Evolutionary conservation across 768 basidiomycete genomes (phyloP).

Genomic region (Russula brevipes): DNA sequence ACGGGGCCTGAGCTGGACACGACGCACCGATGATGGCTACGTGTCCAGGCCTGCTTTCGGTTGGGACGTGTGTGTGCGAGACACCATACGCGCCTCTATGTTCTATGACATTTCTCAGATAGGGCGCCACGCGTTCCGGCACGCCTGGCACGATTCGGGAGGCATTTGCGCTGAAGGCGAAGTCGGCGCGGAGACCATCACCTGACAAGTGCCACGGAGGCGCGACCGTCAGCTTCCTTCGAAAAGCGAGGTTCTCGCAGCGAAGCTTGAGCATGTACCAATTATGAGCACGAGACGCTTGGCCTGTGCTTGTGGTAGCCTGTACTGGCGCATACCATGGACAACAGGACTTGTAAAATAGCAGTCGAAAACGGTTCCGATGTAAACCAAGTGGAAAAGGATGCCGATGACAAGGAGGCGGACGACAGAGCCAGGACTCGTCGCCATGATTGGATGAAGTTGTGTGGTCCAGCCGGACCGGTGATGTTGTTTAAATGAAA

Average conservation of each 20-base stretch:
- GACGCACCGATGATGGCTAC: conserved; percentile 74
- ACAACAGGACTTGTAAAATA: conserved; percentile 85
- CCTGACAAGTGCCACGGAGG: conserved; percentile 40
- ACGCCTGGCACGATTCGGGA: conserved; percentile 49
- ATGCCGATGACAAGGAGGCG: conserved; percentile 60
- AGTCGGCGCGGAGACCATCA: conserved; percentile 80
- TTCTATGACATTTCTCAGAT: conserved; percentile 63
- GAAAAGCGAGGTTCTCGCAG: neutral
- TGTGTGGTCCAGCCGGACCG: neutral
- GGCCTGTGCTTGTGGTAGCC: conserved; percentile 44
- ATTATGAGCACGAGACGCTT: conserved; percentile 77
- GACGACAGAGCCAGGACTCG: conserved; percentile 14
- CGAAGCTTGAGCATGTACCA: conserved; percentile 40
- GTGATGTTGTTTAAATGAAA: no score
- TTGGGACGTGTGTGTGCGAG: conserved; percentile 82
- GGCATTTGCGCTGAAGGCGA: conserved; percentile 60
- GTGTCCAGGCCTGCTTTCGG: conserved; percentile 84
- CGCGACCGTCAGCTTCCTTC: neutral
- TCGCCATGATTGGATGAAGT: conserved; percentile 14
- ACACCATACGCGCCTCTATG: conserved; percentile 73
- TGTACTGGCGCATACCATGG: conserved; percentile 63
- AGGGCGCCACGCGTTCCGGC: conserved; percentile 63
- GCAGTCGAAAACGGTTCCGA: conserved; percentile 74
- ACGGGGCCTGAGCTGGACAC: conserved; percentile 1
- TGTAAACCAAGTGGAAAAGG: conserved; percentile 68